Base-by-base conservation (phyloP, 345 rosid genomes). In the Citrus australasica region DNA sequence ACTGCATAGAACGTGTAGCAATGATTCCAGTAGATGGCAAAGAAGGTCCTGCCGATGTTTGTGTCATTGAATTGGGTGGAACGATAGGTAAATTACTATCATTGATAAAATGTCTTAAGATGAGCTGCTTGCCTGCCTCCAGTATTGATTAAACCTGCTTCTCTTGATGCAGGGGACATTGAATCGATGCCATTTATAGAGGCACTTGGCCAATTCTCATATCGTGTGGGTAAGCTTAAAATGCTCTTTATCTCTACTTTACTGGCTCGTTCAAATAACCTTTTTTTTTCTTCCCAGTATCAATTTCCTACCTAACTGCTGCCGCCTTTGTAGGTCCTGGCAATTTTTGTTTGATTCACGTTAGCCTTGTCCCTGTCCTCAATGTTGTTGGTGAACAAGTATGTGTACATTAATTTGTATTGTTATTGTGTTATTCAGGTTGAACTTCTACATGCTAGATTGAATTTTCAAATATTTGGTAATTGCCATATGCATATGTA, bases 371-470 rank as follows among this genome's bases (percentile, higher is more conserved):
- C 68, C 99, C 99, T 76, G 98, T 96, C 77, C 91, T 94, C 77
- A 94, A 88, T 84, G 98, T 92, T 64, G 99, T 96, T 63, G 99
- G 99, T 73, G 99, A 94, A 81, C 99, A 90, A 97, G 99, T 96
- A 85, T 55, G 25, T 69, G 21, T 8, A 24, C 21, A 38, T n/a
- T 9, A 63, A 17, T 24, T 72, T 66, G 16, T 35, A 35, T 21
- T 30, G 17, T 16, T 60, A 35, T 48, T 32, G 33, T 59, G 32
- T 64, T 37, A 24, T 67, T 53, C 59, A 53, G 33, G 55, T 1
- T 64, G 4, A 51, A 48, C 14, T 17, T 11, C 21, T 51, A 11
- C 40, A 8, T 10, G 46, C 33, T 32, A 53, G 33, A 33, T 66
- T 66, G 28, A 76, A 32, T 2, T 55, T 66, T 64, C 62, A 9